A percentile compares a stretch with the other conserved stretches of the same genome.
Evolutionary conservation across 116 monocot species (phyloP).

Genomic region (Posidonia oceanica): DNA sequence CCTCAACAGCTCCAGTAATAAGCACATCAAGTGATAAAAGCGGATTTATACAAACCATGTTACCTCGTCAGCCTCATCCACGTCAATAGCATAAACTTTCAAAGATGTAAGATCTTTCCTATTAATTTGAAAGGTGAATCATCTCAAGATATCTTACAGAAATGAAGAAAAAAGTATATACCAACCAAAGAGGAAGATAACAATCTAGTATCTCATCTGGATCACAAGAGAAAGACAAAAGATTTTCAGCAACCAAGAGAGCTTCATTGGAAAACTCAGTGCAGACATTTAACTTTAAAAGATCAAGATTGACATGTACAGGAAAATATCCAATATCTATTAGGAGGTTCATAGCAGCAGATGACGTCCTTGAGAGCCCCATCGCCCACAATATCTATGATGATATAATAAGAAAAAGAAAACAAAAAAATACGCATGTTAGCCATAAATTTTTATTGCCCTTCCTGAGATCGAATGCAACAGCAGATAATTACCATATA

Average conservation of each 20-base stretch:
- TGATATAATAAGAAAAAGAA: background rate
- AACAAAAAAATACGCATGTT: background rate
- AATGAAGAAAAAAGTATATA: background rate
- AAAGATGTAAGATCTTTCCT: too few relatives aligned
- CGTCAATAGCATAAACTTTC: too few relatives aligned
- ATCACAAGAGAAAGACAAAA: too few relatives aligned
- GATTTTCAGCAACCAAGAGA: too few relatives aligned
- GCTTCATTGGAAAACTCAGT: too few relatives aligned
- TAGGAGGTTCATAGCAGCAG: constrained; percentile 63
- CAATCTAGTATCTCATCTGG: constrained; percentile 51
- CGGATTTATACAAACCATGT: background rate
- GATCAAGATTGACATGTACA: constrained; percentile 93
- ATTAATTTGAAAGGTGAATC: constrained; percentile 21
- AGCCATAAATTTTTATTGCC: background rate
- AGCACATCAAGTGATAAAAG: too few relatives aligned
- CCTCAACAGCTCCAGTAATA: background rate
- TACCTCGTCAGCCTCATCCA: constrained; percentile 98
- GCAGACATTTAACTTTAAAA: too few relatives aligned
- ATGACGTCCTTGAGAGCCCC: constrained; percentile 60
- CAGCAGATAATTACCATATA: too few relatives aligned
- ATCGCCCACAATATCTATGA: constrained; percentile 73
- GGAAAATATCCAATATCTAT: constrained; percentile 92
- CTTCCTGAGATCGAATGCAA: too few relatives aligned
- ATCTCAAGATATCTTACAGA: too few relatives aligned
- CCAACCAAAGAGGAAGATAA: background rate